A percentile compares a stretch with the other conserved stretches of the same genome.
phyloP scores from a whole-genome alignment of 2,329 filamentous ascomycete species.

The Alternaria solani region DNA sequence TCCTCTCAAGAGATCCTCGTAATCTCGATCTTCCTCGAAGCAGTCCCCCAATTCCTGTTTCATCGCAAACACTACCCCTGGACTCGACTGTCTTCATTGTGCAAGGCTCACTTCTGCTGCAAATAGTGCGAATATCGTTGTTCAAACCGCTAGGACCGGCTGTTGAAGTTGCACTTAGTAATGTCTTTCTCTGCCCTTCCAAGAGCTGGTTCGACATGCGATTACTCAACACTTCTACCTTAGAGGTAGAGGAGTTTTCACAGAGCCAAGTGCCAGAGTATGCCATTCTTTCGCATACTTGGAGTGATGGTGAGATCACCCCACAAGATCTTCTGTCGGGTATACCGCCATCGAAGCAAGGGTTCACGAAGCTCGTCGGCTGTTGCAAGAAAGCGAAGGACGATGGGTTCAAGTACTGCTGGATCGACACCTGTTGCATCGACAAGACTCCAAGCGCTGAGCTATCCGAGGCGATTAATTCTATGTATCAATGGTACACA shows the following conservation, averaged over 20 bases:
- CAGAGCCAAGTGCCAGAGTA: constrained; percentile 19
- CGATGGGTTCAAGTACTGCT: neutral
- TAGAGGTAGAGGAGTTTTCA: neutral
- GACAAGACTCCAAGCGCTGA: neutral
- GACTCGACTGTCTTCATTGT: neutral
- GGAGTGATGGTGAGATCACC: constrained; percentile 26
- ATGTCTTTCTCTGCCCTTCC: no score
- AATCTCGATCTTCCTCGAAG: neutral
- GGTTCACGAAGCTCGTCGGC: neutral
- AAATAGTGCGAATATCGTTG: no score
- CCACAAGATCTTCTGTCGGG: constrained; percentile 16
- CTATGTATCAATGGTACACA: constrained; percentile 1
- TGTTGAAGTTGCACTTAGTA: no score
- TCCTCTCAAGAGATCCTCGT: neutral
- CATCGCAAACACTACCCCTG: neutral
- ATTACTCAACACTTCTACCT: neutral
- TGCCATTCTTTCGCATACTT: constrained; percentile 36
- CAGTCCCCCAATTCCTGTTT: neutral
- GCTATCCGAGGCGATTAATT: neutral
- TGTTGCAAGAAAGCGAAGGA: neutral
- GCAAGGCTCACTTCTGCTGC: neutral
- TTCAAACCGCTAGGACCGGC: no score
- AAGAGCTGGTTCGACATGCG: neutral
- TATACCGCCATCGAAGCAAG: neutral
- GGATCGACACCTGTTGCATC: neutral